Evolutionary conservation across 345 rosid genomes (phyloP).

Genomic region (Camelina hispida): DNA sequence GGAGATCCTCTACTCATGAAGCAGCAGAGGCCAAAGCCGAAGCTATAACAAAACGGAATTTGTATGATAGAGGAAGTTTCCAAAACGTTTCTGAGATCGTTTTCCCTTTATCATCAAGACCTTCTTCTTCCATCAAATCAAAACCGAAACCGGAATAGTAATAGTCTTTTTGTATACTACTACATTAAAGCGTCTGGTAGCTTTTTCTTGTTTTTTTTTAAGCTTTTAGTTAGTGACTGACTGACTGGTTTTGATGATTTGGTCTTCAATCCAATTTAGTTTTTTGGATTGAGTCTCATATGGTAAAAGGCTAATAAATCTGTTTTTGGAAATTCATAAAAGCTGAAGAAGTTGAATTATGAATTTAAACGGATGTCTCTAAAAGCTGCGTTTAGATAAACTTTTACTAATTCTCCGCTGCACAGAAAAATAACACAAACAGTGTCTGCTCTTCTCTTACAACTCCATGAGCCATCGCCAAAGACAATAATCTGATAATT

Average conservation of each 20-base stretch:
- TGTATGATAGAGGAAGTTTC: slow-evolving; percentile 66
- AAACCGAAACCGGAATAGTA: slow-evolving; percentile 51
- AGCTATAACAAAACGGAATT: slow-evolving; percentile 53
- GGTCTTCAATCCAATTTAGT: background rate
- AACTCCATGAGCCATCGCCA: background rate
- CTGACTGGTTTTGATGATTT: slow-evolving; percentile 2
- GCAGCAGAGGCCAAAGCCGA: slow-evolving; percentile 46
- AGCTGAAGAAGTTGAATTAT: background rate
- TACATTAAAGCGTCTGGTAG: slow-evolving; percentile 19
- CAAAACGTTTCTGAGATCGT: slow-evolving; percentile 66
- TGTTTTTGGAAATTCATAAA: background rate
- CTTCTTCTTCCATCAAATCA: slow-evolving; percentile 43
- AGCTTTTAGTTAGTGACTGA: slow-evolving; percentile 21
- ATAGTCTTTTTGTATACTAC: background rate
- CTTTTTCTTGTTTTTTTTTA: background rate
- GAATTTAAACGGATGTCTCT: background rate
- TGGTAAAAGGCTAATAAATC: background rate
- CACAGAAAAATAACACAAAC: slow-evolving; percentile 1
- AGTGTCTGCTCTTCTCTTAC: background rate
- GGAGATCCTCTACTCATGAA: slow-evolving; percentile 58
- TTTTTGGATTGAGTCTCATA: background rate
- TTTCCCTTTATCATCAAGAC: slow-evolving; percentile 65
- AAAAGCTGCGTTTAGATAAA: background rate
- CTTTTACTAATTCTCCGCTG: background rate
- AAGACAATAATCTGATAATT: too few relatives aligned